phyloP scores from a whole-genome alignment of 1,139 yeast genomes.

The Pneumocystis carinii region DNA sequence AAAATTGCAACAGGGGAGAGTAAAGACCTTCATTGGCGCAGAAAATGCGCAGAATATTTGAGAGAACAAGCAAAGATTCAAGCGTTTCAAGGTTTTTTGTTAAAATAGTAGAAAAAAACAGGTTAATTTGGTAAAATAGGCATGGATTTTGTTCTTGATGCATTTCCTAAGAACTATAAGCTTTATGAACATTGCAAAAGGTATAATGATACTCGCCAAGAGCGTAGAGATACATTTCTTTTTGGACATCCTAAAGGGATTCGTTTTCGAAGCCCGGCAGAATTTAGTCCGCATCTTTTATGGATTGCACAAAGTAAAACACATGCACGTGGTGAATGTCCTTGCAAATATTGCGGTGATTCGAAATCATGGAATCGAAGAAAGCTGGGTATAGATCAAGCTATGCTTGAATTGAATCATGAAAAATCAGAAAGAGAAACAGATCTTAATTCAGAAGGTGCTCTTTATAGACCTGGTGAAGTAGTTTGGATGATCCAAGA shows the following conservation, averaged over 20 bases:
- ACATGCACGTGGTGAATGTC: neutral
- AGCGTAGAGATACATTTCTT: conserved; percentile 10
- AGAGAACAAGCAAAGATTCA: neutral
- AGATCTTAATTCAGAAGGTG: neutral
- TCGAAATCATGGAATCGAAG: neutral
- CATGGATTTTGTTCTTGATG: conserved; percentile 1
- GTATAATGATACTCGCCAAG: conserved; percentile 2
- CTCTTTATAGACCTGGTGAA: conserved; percentile 5
- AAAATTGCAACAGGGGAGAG: neutral
- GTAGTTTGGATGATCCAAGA: conserved; percentile 6
- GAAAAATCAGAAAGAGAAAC: conserved; percentile 4
- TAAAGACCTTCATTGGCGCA: neutral
- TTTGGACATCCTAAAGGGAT: conserved; percentile 16
- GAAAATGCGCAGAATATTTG: conserved; percentile 1
- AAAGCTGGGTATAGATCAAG: neutral
- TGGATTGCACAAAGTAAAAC: conserved; percentile 9
- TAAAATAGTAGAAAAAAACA: neutral
- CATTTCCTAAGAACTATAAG: neutral
- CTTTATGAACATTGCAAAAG: conserved; percentile 2
- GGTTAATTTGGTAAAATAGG: neutral
- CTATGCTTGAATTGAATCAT: neutral
- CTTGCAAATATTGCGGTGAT: neutral
- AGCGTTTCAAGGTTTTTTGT: neutral
- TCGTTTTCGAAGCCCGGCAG: conserved; percentile 11
- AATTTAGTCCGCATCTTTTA: conserved; percentile 13